Evolutionary conservation across 441 rosid species (phyloP).

Genomic region (Erysimum cheiri): DNA sequence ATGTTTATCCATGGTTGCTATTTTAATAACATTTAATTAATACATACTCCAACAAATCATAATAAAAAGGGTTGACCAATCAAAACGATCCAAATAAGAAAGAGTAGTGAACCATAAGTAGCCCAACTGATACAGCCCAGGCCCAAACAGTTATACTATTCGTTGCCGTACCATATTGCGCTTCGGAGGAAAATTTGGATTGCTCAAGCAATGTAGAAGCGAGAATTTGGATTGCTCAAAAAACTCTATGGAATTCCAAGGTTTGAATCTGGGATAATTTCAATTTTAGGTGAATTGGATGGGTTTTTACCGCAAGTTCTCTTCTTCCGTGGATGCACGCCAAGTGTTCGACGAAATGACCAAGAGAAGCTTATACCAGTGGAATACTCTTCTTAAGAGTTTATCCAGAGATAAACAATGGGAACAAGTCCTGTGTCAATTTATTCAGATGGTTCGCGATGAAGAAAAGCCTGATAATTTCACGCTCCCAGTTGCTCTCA

Average conservation of each 20-base stretch:
- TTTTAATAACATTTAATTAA: not conserved
- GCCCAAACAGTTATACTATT: not conserved
- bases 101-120: not conserved
- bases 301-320: not conserved
- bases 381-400: constrained; percentile 56
- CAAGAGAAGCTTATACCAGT: constrained; percentile 50
- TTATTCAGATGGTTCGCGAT: constrained; percentile 42
- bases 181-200: not conserved
- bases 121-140: constrained; percentile 6
- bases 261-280: not conserved
- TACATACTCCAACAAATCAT: not conserved
- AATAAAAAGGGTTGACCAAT: constrained; percentile 7
- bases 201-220: constrained; percentile 21
- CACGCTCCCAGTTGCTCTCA: constrained; percentile 51
- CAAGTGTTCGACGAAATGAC: constrained; percentile 60
- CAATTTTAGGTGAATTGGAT: not conserved
- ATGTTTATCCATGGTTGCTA: constrained; percentile 15
- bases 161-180: not conserved
- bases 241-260: not conserved
- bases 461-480: constrained; percentile 53
- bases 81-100: not conserved
- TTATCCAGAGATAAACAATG: constrained; percentile 48
- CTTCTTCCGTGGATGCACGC: constrained; percentile 44
- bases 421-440: constrained; percentile 41
- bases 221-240: not conserved